Evolutionary conservation across 805 yeast genomes (phyloP).

Genomic region (Starmerella geochares): DNA sequence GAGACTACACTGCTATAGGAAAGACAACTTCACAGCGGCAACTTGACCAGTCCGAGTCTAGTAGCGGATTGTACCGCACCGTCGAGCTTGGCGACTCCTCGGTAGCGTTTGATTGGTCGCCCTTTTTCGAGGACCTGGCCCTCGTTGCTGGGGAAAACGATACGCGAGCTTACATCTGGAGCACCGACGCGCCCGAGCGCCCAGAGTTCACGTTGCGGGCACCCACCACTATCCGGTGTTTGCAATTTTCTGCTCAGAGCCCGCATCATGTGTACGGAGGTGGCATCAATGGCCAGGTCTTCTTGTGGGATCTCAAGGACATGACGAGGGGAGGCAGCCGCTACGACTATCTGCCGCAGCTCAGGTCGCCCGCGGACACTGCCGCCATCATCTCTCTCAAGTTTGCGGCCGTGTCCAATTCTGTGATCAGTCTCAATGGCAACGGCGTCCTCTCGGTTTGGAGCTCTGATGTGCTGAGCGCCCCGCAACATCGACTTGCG

Average conservation of each 20-base stretch:
- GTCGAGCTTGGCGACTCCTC: background rate
- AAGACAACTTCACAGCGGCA: constrained; percentile 27
- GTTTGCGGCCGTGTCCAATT: constrained; percentile 27
- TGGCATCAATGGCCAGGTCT: constrained; percentile 79
- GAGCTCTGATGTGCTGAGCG: constrained; percentile 33
- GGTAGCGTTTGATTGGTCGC: constrained; percentile 31
- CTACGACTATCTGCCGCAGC: constrained; percentile 27
- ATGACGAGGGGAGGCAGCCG: constrained; percentile 30
- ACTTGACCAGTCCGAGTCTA: constrained; percentile 25
- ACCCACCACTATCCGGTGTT: constrained; percentile 34
- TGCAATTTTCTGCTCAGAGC: constrained; percentile 35
- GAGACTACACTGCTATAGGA: background rate
- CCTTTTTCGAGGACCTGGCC: constrained; percentile 31
- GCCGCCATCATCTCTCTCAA: constrained; percentile 28
- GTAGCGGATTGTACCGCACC: background rate
- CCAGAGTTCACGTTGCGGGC: constrained; percentile 39
- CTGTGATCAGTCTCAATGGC: constrained; percentile 32
- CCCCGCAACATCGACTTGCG: constrained; percentile 30
- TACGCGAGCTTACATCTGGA: constrained; percentile 31
- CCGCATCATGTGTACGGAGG: constrained; percentile 37
- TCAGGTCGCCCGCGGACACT: constrained; percentile 32
- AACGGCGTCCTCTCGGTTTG: constrained; percentile 35
- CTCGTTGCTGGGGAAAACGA: constrained; percentile 21
- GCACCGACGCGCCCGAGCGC: constrained; percentile 26
- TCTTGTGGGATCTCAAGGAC: constrained; percentile 76